Evolutionary conservation across 352 stramenopile genomes (phyloP).

Genomic region (Pythium folliculosum): DNA sequence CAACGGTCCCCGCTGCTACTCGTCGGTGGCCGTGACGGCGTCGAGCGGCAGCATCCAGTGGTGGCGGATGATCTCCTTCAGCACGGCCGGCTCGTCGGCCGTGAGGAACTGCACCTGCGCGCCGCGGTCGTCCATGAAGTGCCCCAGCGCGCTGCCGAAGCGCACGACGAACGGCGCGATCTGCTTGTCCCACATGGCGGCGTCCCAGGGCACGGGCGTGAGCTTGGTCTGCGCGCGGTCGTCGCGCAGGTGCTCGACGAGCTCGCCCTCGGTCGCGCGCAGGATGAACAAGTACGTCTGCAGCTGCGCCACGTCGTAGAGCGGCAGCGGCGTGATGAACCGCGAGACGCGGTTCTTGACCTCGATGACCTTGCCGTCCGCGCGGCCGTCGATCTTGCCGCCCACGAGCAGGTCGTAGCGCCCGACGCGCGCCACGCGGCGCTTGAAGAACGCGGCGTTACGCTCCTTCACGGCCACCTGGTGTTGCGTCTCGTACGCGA

Average conservation of each 20-base stretch:
- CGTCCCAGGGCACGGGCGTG: slow-evolving; percentile 69
- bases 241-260: slow-evolving; percentile 77
- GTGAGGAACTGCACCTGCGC: slow-evolving; percentile 52
- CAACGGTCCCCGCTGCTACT: neutral
- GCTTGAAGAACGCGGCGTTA: slow-evolving; percentile 80
- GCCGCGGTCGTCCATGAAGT: slow-evolving; percentile 69
- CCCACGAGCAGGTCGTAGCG: slow-evolving; percentile 66
- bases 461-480: slow-evolving; percentile 62
- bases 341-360: slow-evolving; percentile 80
- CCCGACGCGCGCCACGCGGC: slow-evolving; percentile 50
- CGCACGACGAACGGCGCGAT: slow-evolving; percentile 68
- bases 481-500: slow-evolving; percentile 64
- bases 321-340: slow-evolving; percentile 74
- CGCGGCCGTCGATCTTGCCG: slow-evolving; percentile 82
- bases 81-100: slow-evolving; percentile 42
- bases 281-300: slow-evolving; percentile 88
- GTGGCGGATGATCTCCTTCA: slow-evolving; percentile 74
- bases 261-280: slow-evolving; percentile 57
- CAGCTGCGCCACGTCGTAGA: slow-evolving; percentile 81
- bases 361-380: slow-evolving; percentile 78
- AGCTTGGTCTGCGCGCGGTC: slow-evolving; percentile 62
- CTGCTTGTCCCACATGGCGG: slow-evolving; percentile 62
- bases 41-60: slow-evolving; percentile 50
- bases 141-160: slow-evolving; percentile 68
- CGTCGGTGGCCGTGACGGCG: neutral